Conservation (phyloP, 257 asterid genomes). For the Lavandula angustifolia region DNA sequence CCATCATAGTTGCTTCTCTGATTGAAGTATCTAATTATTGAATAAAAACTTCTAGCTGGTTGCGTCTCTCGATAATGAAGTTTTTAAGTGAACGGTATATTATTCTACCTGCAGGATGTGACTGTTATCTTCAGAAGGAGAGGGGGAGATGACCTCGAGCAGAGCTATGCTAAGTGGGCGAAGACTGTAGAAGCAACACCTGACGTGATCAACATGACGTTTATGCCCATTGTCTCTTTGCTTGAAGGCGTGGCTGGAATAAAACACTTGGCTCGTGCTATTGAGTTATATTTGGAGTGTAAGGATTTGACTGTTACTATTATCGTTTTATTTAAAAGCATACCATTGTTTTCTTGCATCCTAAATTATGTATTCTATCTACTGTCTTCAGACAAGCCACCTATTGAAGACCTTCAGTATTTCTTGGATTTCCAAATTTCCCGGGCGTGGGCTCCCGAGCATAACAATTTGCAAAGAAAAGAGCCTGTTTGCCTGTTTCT, state of each 20-base stretch:
- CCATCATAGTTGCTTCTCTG: neutral
- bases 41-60: neutral
- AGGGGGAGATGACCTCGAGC: conserved; percentile 99
- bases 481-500: conserved; percentile 91
- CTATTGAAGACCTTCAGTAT: conserved; percentile 97
- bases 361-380: conserved; percentile 14
- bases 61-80: neutral
- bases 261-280: conserved; percentile 84
- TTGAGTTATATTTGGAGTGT: conserved; percentile 93
- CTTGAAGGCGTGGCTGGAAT: conserved; percentile 90
- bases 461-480: conserved; percentile 77
- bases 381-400: conserved; percentile 85
- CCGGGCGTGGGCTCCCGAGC: conserved; percentile 98
- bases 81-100: neutral
- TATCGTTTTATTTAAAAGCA: neutral
- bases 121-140: conserved; percentile 97
- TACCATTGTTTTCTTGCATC: neutral
- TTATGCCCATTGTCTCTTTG: conserved; percentile 79
- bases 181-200: conserved; percentile 85
- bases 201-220: conserved; percentile 95
- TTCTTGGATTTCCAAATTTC: conserved; percentile 95
- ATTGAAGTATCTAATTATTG: neutral
- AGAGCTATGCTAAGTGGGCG: conserved; percentile 93
- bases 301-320: conserved; percentile 36
- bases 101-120: conserved; percentile 73